Evolutionary conservation across 176 grass and related monocot genomes (phyloP), one percentile per base, ranked within the genome.

Genomic region (Tillandsia fasciculata): DNA sequence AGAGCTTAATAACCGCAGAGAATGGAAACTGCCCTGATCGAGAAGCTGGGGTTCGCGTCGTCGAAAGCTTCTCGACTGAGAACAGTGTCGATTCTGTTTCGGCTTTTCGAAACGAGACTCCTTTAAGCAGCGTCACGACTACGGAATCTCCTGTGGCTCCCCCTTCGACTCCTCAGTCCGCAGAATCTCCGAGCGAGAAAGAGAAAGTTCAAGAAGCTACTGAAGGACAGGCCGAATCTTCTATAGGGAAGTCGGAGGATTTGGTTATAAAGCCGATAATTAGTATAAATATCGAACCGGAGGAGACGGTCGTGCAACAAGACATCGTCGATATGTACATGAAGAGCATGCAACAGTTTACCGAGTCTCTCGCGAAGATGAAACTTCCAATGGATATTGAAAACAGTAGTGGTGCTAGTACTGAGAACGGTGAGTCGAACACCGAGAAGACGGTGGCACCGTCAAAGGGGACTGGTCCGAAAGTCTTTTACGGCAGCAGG

Each of bases 271-370:
- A 91, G 58, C 83, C 93, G 58, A 56, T 87, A 50, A 69, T 87
- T 70, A 85, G 73, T 71, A 72, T 96, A 61, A 87, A 90, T 49
- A 69, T 96, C 49, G 81, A 89, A 50, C 83, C 74, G 8, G 80
- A 87, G 51, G 74, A 90, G 26, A 26, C 75, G 17, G 75, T 77
- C 26, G 66, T 69, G 49, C 75, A 66, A 33, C 83, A 91, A 69
- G 88, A 96, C 48, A 85, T 91, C 77, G 81, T 92, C 64, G 86
- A 93, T 57, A 93, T 97, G 87, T 99, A 99, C 69, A 99, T 93
- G 89, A 99, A 93, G 70, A 99, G 94, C 78, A 99, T 99, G 94
- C 87, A 90, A 61, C 89, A 90, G 64, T 99, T 99, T 64, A 99
- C 85, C 1, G 87, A 93, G 11, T 99, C 94, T 71, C 83, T 99